Evolutionary conservation across 768 basidiomycete genomes (phyloP), one percentile per base, ranked within the genome.

Genomic region (Strobilomyces dryophilus): DNA sequence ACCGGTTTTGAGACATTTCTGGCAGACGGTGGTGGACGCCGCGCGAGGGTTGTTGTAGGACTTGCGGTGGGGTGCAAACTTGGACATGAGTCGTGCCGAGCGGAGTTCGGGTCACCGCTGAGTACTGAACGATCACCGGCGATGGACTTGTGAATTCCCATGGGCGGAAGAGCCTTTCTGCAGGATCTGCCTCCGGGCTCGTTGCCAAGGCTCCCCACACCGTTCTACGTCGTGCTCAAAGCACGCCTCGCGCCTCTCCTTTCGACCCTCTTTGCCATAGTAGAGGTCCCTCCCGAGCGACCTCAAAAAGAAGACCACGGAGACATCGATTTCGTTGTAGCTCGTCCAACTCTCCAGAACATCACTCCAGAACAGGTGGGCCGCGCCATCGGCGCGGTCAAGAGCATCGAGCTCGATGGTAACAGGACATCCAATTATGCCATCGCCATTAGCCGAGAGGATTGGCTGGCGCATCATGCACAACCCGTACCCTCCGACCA

Each of bases 1-100:
- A 85, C 89, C 89, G 66, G 78, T 76, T 31, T 76, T 73, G 18
- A 93, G 77, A 59, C 91, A 93, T 71, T 89, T 92, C 67, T 93
- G 91, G 68, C 91, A 93, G 34, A 87, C 64, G 0, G 91, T 92
- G 0, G 79, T 79, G 2, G 81, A 69, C 1, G 78, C 80, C 26
- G 89, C 82, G 8, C 80, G 76, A 14, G 89, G 84, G 45, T 78
- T 79, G 67, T 80, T 87, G 36, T 73, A 71, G 4, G 84, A 79
- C 53, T 72, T 79, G 51, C 76, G 73, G 64, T 91, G 89, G 1
- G 89, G 89, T 15, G 88, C 87, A 68, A 78, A 92, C 69, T 86
- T 90, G 54, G 87, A 89, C 89, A 92, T 90, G 34, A 27, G 49
- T 27, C 6, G 15, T 18, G 47, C 18, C 12, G 52, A 56, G 49